Conservation (phyloP, 1,284 basidiomycete genomes). For the Hypsizygus ulmarius region DNA sequence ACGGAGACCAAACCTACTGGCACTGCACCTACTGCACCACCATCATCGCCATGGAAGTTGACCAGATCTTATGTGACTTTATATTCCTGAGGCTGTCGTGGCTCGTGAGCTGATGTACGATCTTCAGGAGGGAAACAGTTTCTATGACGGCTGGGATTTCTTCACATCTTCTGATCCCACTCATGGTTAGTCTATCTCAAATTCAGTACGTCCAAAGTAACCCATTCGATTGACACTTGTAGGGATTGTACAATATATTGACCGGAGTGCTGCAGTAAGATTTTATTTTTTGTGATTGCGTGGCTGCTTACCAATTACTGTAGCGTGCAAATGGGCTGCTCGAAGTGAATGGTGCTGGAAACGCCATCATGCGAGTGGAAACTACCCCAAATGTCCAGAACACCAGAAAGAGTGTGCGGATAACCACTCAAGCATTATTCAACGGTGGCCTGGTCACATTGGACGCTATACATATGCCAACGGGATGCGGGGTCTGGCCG, state of each 20-base stretch:
- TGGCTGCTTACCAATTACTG: slow-evolving; percentile 4
- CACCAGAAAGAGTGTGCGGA: slow-evolving; percentile 73
- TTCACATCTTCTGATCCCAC: slow-evolving; percentile 76
- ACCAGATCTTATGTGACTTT: slow-evolving; percentile 35
- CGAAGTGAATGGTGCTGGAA: slow-evolving; percentile 62
- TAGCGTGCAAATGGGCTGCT: slow-evolving; percentile 52
- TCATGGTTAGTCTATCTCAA: slow-evolving; percentile 52
- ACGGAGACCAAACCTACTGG: slow-evolving; percentile 18
- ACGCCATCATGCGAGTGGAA: slow-evolving; percentile 82
- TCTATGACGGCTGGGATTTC: slow-evolving; percentile 84
- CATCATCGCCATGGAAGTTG: slow-evolving; percentile 38
- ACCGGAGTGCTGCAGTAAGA: slow-evolving; percentile 55
- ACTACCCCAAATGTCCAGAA: slow-evolving; percentile 67
- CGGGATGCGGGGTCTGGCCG: slow-evolving; percentile 88
- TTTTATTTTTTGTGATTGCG: slow-evolving; percentile 7
- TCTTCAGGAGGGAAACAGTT: slow-evolving; percentile 56
- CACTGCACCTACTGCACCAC: slow-evolving; percentile 21
- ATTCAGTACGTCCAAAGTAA: slow-evolving; percentile 14
- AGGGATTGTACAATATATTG: slow-evolving; percentile 54
- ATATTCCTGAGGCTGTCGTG: too few relatives aligned
- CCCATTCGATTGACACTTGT: slow-evolving; percentile 4
- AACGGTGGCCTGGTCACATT: slow-evolving; percentile 73
- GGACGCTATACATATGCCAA: slow-evolving; percentile 89
- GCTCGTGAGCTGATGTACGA: slow-evolving; percentile 9
- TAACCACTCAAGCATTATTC: slow-evolving; percentile 63